Conservation (phyloP, 768 basidiomycete species). For the Psilocybe cubensis region DNA sequence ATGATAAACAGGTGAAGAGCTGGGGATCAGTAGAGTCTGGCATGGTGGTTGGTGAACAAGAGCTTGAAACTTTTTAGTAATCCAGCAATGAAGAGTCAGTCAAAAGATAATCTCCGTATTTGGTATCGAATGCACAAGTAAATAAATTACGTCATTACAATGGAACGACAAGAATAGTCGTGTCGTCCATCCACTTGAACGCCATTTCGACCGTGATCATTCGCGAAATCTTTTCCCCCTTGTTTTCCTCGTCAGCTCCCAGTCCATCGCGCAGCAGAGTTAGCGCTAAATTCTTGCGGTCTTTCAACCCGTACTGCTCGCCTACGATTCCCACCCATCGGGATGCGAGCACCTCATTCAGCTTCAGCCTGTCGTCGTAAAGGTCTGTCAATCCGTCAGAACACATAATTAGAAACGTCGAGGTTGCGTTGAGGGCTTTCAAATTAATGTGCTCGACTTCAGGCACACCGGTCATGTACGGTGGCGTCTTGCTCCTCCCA, state of each 20-base stretch:
- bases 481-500: constrained; percentile 51
- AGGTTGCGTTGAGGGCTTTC: constrained; percentile 18
- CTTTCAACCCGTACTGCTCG: constrained; percentile 5
- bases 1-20: constrained; percentile 89
- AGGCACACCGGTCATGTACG: constrained; percentile 51
- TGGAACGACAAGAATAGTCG: constrained; percentile 48
- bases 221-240: constrained; percentile 46
- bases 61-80: constrained; percentile 16
- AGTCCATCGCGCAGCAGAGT: constrained; percentile 46
- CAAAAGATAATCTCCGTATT: constrained; percentile 20
- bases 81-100: not conserved
- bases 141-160: constrained; percentile 26
- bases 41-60: constrained; percentile 29
- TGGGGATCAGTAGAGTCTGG: constrained; percentile 30
- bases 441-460: constrained; percentile 46
- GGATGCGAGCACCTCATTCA: constrained; percentile 30
- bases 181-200: constrained; percentile 61
- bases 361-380: constrained; percentile 33
- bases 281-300: constrained; percentile 37
- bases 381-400: constrained; percentile 57
- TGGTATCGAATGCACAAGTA: constrained; percentile 5
- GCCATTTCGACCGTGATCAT: constrained; percentile 52
- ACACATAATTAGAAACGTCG: constrained; percentile 48
- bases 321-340: constrained; percentile 41
- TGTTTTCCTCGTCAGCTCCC: constrained; percentile 39